Base-by-base conservation (phyloP, 306 rosid genomes). In the Trifolium fragiferum region DNA sequence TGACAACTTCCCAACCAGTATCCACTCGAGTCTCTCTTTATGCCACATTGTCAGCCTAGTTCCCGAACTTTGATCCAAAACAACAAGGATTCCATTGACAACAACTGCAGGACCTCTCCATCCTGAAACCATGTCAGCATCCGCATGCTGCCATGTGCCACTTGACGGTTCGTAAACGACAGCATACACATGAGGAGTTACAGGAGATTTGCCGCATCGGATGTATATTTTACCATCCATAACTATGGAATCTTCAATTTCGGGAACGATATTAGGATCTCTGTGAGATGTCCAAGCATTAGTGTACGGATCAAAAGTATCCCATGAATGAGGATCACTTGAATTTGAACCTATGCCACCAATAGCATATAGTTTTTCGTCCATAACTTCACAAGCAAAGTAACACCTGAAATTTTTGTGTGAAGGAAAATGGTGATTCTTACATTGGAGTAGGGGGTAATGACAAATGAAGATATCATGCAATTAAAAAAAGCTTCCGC, bases 81-180 rank as follows among this genome's bases (percentile, higher is more conserved):
- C 88, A 15, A 86, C 88, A 10, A 92, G 90, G 35, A 76, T 81
- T 25, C 90, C 86, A 4, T 89, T 85, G 6, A 87, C 84, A 38
- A 90, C 92, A 66, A 92, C 90, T 1, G 93, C 93, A 0, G 97
- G 99, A 72, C 99, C 99, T 74, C 51, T 86, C 98, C 97, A 94
- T 66, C 94, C 97, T 0, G 85, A 88, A 58, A 81, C 97, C 89
- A 94, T 79, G 64, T 94, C 93, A 38, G 86, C 68, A 66, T 94
- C 91, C 11, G 90, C 90, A 59, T 88, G 86, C 84, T 90, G 87
- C 98, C 98, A 91, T 1, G 79, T 86, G 58, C 85, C 86, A 20
- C 83, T 91, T 11, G 91, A 86, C 62, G 98, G 91, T 15, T 94
- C 94, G 19, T 89, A 94, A 68, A 84, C 90, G n/a, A 86, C 78